phyloP scores from a whole-genome alignment of 768 basidiomycete genomes.

The Suillus bovinus region DNA sequence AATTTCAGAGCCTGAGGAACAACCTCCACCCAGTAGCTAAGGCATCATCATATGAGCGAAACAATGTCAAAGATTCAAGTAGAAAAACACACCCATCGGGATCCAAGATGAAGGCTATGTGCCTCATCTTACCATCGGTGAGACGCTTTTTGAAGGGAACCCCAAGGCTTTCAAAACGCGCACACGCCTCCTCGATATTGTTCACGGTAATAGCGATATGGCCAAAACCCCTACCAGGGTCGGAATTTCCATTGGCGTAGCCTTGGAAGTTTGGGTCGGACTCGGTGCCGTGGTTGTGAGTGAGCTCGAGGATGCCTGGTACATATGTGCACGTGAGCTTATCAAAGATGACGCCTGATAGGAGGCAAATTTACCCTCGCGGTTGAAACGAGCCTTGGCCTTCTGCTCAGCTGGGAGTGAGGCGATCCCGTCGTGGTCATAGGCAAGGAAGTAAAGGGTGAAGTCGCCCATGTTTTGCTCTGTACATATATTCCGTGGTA shows the following conservation, averaged over 20 bases:
- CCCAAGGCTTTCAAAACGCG: constrained; percentile 74
- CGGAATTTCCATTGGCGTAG: constrained; percentile 84
- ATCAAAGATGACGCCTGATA: constrained; percentile 2
- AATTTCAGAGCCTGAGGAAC: constrained; percentile 37
- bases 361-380: constrained; percentile 56
- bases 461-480: constrained; percentile 60
- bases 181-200: constrained; percentile 81
- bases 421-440: constrained; percentile 56
- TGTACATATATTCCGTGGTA: constrained; percentile 26
- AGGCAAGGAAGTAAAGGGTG: constrained; percentile 87
- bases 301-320: constrained; percentile 80
- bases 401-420: constrained; percentile 53
- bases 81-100: constrained; percentile 64
- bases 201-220: constrained; percentile 89
- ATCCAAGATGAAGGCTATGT: constrained; percentile 84
- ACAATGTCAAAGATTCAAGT: background rate
- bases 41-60: constrained; percentile 3
- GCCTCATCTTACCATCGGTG: constrained; percentile 81
- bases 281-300: constrained; percentile 92
- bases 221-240: constrained; percentile 77
- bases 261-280: constrained; percentile 73
- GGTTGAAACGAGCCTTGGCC: constrained; percentile 45
- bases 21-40: constrained; percentile 63
- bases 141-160: constrained; percentile 88
- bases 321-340: background rate